phyloP scores from a whole-genome alignment of 2,329 filamentous ascomycete species.

The Pseudogymnoascus sp. region DNA sequence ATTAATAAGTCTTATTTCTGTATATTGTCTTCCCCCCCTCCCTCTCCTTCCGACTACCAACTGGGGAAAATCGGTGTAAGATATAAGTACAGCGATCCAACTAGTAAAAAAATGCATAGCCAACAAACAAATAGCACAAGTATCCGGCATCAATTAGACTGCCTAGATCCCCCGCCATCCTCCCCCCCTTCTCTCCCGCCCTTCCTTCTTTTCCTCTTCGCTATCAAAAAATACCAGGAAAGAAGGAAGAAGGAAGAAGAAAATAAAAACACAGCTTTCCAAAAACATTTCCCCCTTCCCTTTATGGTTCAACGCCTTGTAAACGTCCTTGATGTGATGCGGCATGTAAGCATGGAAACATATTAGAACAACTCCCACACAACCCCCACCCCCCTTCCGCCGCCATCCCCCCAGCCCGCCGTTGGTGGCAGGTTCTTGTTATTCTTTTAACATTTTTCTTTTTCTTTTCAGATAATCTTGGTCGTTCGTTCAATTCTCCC shows the following conservation, averaged over 20 bases:
- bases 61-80: background rate
- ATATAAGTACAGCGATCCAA: slow-evolving; percentile 2
- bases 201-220: background rate
- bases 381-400: background rate
- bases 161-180: background rate
- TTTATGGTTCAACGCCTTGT: slow-evolving; percentile 8
- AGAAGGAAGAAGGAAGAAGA: background rate
- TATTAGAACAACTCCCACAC: slow-evolving; percentile 3
- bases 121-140: background rate
- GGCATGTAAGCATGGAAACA: slow-evolving; percentile 10
- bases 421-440: background rate
- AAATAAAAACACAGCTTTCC: slow-evolving; percentile 4
- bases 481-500: background rate
- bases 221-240: background rate
- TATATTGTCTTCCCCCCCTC: background rate
- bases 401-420: background rate
- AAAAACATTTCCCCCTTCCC: background rate
- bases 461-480: background rate
- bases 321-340: slow-evolving; percentile 1
- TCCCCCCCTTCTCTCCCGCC: background rate
- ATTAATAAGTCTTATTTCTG: background rate
- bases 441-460: background rate
- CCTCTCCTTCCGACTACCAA: background rate
- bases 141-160: background rate
- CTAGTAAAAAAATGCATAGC: background rate